Evolutionary conservation across 2,329 filamentous ascomycete genomes (phyloP), one percentile per base, ranked within the genome.

Genomic region (Aspergillus udagawae): DNA sequence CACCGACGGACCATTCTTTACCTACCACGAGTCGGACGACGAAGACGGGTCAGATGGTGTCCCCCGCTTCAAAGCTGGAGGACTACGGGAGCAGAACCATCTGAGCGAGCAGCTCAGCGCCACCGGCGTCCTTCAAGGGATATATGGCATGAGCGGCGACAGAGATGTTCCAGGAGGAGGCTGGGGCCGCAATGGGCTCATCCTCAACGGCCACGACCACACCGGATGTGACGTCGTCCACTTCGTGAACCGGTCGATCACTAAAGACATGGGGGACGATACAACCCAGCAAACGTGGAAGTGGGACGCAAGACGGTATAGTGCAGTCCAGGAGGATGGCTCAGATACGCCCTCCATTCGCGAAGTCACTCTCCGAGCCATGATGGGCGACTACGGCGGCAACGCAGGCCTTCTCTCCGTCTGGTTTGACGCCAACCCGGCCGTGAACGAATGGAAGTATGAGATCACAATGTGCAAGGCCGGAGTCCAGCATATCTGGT

Each of bases 301-400:
- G 25, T 78, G 75, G 75, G 66, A 67, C 52, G 73, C 74, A 21
- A 67, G 53, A 57, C 70, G 71, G 20, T 76, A 71, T 49, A 54
- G 42, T 47, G 20, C 35, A 47, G n/a, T 17, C 12, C 17, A 42
- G 45, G 51, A 48, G 32, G 48, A 50, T 23, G 4, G 44, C 17
- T 25, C 21, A 6, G 10, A 56, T 9, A 59, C 58, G 1, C 71
- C 58, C 60, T 86, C 23, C 68, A 79, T 97, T 5, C 82, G 93
- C 28, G 94, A 99, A 75, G 86, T 97, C 62, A 99, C 94, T 0
- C 89, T 99, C 2, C 86, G 92, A 58, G 96, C 91, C 73, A 97
- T 99, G 92, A 99, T 99, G 94, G 94, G 94, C 55, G 90, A 90
- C 56, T 99, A 89, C 74, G 88, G 86, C n/a, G 94, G 94, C 21